Conservation (phyloP, 2,329 filamentous ascomycete genomes). For the Cadophora sp. region DNA sequence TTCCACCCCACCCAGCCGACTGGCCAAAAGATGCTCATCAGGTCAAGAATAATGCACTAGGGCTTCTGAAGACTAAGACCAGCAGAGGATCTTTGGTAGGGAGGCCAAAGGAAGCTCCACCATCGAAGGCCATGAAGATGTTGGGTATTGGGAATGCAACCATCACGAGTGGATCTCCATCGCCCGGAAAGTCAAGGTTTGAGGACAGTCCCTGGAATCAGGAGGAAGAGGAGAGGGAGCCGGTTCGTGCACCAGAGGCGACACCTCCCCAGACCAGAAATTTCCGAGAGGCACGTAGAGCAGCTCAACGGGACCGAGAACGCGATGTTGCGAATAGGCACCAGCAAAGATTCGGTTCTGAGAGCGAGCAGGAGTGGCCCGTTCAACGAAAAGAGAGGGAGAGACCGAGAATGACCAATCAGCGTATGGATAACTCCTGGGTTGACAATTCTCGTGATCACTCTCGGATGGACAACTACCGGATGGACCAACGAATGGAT, state of each 20-base stretch:
- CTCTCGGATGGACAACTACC: slow-evolving; percentile 13
- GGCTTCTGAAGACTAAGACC: slow-evolving; percentile 69
- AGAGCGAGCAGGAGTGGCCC: slow-evolving; percentile 32
- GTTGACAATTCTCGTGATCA: slow-evolving; percentile 12
- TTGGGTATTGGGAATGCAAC: slow-evolving; percentile 59
- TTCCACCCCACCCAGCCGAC: slow-evolving; percentile 41
- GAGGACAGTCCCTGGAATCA: slow-evolving; percentile 38
- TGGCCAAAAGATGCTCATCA: slow-evolving; percentile 44
- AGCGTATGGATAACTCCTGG: slow-evolving; percentile 15
- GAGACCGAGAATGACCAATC: slow-evolving; percentile 15
- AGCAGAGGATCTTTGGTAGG: slow-evolving; percentile 70
- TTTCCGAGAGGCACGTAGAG: slow-evolving; percentile 43
- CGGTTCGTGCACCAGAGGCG: slow-evolving; percentile 21
- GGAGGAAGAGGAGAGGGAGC: slow-evolving; percentile 40
- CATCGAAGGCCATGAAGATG: slow-evolving; percentile 66
- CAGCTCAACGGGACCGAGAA: slow-evolving; percentile 44
- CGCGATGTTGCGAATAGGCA: slow-evolving; percentile 39
- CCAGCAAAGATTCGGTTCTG: slow-evolving; percentile 31
- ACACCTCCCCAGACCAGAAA: slow-evolving; percentile 39
- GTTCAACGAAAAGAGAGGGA: slow-evolving; percentile 28
- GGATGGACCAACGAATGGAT: slow-evolving; percentile 7
- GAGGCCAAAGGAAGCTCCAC: slow-evolving; percentile 49
- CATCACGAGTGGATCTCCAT: slow-evolving; percentile 49
- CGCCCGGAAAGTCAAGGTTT: slow-evolving; percentile 47
- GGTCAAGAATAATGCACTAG: slow-evolving; percentile 62